Base-by-base conservation (phyloP, 2,329 filamentous ascomycete genomes). In the Aspergillus transmontanensis region DNA sequence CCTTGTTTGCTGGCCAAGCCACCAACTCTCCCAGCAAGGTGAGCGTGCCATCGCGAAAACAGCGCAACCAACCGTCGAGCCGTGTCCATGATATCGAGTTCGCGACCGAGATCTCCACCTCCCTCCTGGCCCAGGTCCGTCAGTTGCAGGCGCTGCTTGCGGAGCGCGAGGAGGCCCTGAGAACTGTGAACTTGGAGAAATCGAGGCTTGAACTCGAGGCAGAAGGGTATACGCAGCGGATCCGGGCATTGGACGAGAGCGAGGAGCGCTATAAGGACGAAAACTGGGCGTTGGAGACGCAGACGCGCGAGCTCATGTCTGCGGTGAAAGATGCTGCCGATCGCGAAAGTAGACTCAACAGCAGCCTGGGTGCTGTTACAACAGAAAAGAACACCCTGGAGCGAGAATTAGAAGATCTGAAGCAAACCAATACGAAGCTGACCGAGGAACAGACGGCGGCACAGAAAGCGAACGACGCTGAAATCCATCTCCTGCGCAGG, bases 241-340 rank as follows among this genome's bases (percentile, higher is more conserved):
- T 98, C 67, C 90, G 92, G 73, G 86, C 87, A 7, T 83, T 97
- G 46, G 94, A 97, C 71, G 95, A 99, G 79, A 97, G 91, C 75
- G 95, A 99, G 77, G 91, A 96, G 72, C 90, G 92, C 58, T 97
- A 96, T 81, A 98, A 97, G 80, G 95, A 99, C 73, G 95, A 98
- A 78, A 99, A 98, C 76, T 99, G 95, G 95, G 94, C 91, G 66
- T 85, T 99, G 43, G 95, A 99, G 78, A 96, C 94, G 0, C 92
- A 93, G 71, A 86, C 96, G 26, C 95, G 97, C 72, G 94, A 98
- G 66, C 83, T 94, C 48, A 85, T 91, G 58, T 86, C 90, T 9
- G 84, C 87, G 19, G 86, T 90, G 66, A 92, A 89, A 74, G 92
- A 96, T 54, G 86, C 91, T 1, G 83, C 89, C 16, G 93, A 95